Evolutionary conservation across 257 asterid species (phyloP).

Genomic region (Sherardia arvensis): DNA sequence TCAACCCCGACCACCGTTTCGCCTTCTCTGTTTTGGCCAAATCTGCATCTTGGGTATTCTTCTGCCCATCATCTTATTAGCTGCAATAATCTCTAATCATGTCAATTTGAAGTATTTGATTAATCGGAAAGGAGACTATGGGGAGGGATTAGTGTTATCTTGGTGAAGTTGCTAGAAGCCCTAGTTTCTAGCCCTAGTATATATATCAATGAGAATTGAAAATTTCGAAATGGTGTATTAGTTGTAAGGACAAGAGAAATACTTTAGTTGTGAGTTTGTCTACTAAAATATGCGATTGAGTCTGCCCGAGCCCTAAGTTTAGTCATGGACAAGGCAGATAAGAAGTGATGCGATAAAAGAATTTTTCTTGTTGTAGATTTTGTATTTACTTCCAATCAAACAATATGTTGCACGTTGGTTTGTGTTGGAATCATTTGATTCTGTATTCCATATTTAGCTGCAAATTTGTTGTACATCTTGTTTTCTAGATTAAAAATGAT

Average conservation of each 20-base stretch:
- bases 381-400: not conserved
- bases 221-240: not conserved
- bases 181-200: not conserved
- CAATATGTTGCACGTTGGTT: not conserved
- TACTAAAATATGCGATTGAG: not conserved
- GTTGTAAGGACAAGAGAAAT: not conserved
- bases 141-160: not conserved
- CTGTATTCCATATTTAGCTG: not conserved
- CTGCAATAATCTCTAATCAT: not conserved
- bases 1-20: slow-evolving; percentile 83
- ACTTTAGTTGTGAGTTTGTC: not conserved
- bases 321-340: not conserved
- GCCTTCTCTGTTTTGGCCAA: slow-evolving; percentile 63
- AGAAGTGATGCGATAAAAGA: not conserved
- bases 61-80: not conserved
- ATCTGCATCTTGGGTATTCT: slow-evolving; percentile 56
- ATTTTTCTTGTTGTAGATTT: not conserved
- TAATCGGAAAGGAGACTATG: not conserved
- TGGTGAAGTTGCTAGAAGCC: not conserved
- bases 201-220: not conserved
- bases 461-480: too few relatives aligned
- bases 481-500: not conserved
- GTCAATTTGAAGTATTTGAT: not conserved
- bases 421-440: not conserved
- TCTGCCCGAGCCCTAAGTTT: not conserved